Evolutionary conservation across 306 rosid species (phyloP).

Genomic region (Quercus alba): DNA sequence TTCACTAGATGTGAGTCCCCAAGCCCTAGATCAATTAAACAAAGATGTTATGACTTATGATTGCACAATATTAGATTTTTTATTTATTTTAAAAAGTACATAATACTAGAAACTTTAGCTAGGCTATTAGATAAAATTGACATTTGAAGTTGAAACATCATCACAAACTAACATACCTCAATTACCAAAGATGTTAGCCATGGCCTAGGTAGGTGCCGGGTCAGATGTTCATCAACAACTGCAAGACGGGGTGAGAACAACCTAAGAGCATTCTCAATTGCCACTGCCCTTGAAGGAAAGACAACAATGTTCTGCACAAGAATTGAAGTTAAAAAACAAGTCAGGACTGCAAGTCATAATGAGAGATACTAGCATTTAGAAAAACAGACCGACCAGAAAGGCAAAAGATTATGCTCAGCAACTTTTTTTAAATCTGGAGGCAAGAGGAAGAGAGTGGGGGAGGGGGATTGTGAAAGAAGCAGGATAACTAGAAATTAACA

Average conservation of each 20-base stretch:
- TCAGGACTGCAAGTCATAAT: constrained; percentile 24
- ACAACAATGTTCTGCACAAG: constrained; percentile 74
- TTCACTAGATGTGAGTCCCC: too few relatives aligned
- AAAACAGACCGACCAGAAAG: background rate
- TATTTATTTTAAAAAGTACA: background rate
- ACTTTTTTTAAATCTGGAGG: background rate
- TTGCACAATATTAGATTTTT: background rate
- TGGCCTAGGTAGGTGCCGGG: constrained; percentile 73
- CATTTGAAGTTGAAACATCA: background rate
- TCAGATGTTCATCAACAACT: constrained; percentile 92
- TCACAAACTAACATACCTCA: constrained; percentile 48
- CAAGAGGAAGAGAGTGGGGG: too few relatives aligned
- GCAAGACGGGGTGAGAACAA: constrained; percentile 92
- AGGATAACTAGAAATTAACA: constrained; percentile 13
- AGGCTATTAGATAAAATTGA: background rate
- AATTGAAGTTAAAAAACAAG: constrained; percentile 29
- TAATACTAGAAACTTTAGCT: background rate
- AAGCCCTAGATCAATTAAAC: too few relatives aligned
- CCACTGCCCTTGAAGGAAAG: constrained; percentile 90
- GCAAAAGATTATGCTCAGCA: background rate
- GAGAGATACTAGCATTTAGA: background rate
- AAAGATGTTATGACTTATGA: background rate
- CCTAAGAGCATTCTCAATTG: constrained; percentile 91
- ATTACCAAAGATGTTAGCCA: constrained; percentile 81
- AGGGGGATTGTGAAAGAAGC: background rate